Evolutionary conservation across 768 basidiomycete genomes (phyloP).

Genomic region (Gymnopilus junonius): DNA sequence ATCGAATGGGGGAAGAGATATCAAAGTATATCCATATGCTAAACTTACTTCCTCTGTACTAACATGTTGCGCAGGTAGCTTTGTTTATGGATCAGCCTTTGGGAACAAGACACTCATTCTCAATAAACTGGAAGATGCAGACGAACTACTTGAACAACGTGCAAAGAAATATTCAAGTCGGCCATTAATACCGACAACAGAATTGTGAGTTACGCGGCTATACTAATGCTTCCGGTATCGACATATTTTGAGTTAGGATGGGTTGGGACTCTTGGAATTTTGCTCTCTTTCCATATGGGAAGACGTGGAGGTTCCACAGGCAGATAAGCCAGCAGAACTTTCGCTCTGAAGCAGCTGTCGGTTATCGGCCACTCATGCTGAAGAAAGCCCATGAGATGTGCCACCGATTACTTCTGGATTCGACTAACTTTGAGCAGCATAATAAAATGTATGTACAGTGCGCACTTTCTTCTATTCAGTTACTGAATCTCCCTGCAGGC

Average conservation of each 20-base stretch:
- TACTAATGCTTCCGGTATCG: background rate
- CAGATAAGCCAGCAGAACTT: conserved; percentile 1
- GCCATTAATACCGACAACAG: background rate
- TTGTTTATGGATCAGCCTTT: background rate
- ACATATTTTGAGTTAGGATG: background rate
- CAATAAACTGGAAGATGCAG: conserved; percentile 3
- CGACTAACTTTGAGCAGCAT: conserved; percentile 21
- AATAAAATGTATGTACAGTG: background rate
- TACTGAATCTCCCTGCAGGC: no score
- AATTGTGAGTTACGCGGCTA: background rate
- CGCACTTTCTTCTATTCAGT: no score
- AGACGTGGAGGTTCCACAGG: background rate
- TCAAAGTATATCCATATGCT: background rate
- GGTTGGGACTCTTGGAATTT: background rate
- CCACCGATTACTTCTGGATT: conserved; percentile 29
- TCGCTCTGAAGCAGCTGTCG: conserved; percentile 19
- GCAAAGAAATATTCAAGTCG: conserved; percentile 1
- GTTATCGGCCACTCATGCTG: conserved; percentile 30
- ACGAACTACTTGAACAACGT: conserved; percentile 1
- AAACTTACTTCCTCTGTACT: no score
- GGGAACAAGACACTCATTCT: conserved; percentile 4
- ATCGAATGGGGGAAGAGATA: background rate
- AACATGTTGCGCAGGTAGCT: no score
- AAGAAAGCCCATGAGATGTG: conserved; percentile 21
- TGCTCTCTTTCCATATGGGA: background rate